phyloP scores from a whole-genome alignment of 1,139 yeast species.

The Pneumocystis wakefieldiae region DNA sequence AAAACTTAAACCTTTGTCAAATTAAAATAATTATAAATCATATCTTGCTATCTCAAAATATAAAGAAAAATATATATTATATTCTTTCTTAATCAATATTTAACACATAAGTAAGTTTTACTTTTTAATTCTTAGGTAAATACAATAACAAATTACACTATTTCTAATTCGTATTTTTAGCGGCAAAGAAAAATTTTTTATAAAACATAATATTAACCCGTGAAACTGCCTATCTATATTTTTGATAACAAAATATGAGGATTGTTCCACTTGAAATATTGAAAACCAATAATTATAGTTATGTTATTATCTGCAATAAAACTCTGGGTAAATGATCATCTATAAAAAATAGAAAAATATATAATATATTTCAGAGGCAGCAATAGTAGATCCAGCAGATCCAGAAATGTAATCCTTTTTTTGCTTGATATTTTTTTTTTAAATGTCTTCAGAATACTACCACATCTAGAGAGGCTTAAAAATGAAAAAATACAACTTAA shows the following conservation, averaged over 20 bases:
- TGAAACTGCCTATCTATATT: not conserved
- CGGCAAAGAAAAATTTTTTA: not conserved
- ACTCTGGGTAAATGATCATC: not conserved
- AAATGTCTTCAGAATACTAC: slow-evolving; percentile 20
- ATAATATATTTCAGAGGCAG: slow-evolving; percentile 32
- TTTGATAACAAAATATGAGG: not conserved
- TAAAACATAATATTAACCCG: not conserved
- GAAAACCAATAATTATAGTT: not conserved
- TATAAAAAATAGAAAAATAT: not conserved
- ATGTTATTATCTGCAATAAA: not conserved
- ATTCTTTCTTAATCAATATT: no score
- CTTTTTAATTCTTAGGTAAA: not conserved
- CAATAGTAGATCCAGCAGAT: slow-evolving; percentile 88
- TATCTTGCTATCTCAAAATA: not conserved
- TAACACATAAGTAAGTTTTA: not conserved
- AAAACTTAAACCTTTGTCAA: slow-evolving; percentile 10
- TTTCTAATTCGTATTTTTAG: not conserved
- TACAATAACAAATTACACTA: no score
- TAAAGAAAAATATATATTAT: not conserved
- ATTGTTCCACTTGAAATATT: not conserved
- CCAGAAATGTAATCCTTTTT: slow-evolving; percentile 37
- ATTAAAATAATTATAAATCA: not conserved
- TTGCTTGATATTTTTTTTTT: not conserved
- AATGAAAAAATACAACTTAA: slow-evolving; percentile 32
- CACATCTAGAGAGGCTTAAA: slow-evolving; percentile 28